Base-by-base conservation (phyloP, 1,139 yeast genomes). In the Debaryomyces nepalensis region DNA sequence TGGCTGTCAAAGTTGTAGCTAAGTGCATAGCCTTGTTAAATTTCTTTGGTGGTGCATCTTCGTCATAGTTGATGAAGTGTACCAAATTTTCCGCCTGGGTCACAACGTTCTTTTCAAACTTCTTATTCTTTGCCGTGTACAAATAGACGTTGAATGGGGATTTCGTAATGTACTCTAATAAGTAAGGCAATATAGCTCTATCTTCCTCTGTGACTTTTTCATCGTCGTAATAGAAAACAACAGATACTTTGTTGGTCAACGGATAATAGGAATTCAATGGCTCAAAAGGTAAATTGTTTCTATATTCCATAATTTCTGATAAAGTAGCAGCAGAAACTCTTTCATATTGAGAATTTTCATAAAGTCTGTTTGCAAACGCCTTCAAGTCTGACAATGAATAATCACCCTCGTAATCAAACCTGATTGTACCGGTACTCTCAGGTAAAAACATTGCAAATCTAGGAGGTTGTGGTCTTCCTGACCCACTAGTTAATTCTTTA, bases 141-240 rank as follows among this genome's bases (percentile, higher is more conserved):
- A 86, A 58, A 49, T 73, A 70, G 10, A 82, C 69, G 50, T 83
- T 77, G 46, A 73, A 68, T 1, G 84, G 82, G 5, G 82, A 64
- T 39, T 75, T 68, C 43, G 84, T 76, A 16, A 84, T 65, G 11
- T 79, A 79, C 41, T 82, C 84, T 33, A 82, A 62, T 39, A 86
- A 54, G 52, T 82, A 75, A 2, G 84, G 82, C 45, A 86, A 65
- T 5, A 84, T 63, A 21, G 75, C 75, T 50, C 73, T 73, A 59
- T 86, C 93, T 55, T 85, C 93, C 2, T 70, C 68, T 1, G 79
- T 71, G 2, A 67, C 66, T 0, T 79, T 72, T 9, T 69, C 69
- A 4, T 68, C 64, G 49, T 84, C 84, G 57, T 77, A 82, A 35
- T 73, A 67, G 50, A 75, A 82, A 3, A 86, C 75, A 39, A 84